Evolutionary conservation across 192 early-diverging fungal genomes (phyloP), one percentile per base, ranked within the genome.

Genomic region (Podila clonocystis): DNA sequence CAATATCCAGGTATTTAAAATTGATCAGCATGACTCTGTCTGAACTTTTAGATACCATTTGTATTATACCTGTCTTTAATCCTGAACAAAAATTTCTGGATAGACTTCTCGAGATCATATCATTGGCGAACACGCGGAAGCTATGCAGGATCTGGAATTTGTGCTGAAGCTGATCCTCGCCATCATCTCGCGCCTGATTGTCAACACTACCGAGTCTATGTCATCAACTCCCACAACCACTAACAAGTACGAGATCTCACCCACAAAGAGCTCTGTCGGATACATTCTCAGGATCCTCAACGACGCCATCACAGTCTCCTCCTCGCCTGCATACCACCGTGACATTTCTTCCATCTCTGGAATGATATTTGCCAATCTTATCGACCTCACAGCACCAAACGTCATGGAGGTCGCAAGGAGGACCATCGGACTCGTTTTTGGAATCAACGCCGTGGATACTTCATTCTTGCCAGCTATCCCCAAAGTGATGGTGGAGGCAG

Each of bases 271-370:
- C 34, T 67, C 77, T 38, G 60, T 58, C 3, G 30, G 26, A 2
- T 80, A 73, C 55, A 73, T 80, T 52, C 7, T 73, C 50, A 61
- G 67, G 61, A 80, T 80, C 17, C 58, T 80, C 31, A 69, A 80
- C 61, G 77, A 80, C 67, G 70, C 77, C n/a, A 73, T 80, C 24
- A 55, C 67, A 58, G 63, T 80, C 12, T 80, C 77, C 6, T 80
- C 77, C 0, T 80, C 77, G 17, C 65, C 77, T 28, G 70, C 57
- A 33, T 80, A 80, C 36, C 77, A 80, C 24, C 77, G 77, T 49
- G 77, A 80, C 50, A 28, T 80, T 9, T 80, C 77, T 36, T 80
- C 77, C 17, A 80, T 80, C 24, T 80, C 77, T 19, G 77, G 77
- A 59, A 80, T 80, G 77, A 59, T 80, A 33, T 80, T 80, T 61